Evolutionary conservation across 2,329 filamentous ascomycete genomes (phyloP).

Genomic region (Aspergillus glaucus): DNA sequence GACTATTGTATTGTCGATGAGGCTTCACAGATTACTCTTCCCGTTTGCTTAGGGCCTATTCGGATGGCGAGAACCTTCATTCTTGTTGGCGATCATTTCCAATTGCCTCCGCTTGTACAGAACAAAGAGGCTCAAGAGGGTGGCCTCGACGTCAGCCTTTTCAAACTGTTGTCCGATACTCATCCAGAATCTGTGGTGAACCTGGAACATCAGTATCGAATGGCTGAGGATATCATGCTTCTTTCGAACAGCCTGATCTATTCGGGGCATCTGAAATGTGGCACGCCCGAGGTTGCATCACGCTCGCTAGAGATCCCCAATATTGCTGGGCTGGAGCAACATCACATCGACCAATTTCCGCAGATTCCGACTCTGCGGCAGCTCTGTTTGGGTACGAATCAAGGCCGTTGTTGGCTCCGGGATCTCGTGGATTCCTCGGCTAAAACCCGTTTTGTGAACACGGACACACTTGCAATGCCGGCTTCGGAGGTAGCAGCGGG

Average conservation of each 20-base stretch:
- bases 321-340: conserved; percentile 53
- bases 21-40: conserved; percentile 92
- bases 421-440: conserved; percentile 62
- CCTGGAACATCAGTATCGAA: conserved; percentile 92
- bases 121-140: conserved; percentile 81
- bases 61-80: conserved; percentile 90
- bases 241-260: conserved; percentile 93
- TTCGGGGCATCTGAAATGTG: conserved; percentile 81
- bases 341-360: conserved; percentile 43
- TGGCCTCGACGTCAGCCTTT: conserved; percentile 85
- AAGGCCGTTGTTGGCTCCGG: conserved; percentile 65
- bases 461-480: conserved; percentile 61
- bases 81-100: conserved; percentile 92
- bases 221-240: conserved; percentile 96
- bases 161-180: conserved; percentile 83
- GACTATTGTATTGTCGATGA: conserved; percentile 99
- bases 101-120: conserved; percentile 87
- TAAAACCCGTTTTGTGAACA: conserved; percentile 84
- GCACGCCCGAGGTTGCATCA: conserved; percentile 66
- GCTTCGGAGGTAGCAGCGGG: conserved; percentile 63
- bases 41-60: conserved; percentile 89
- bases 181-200: conserved; percentile 85
- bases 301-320: conserved; percentile 63
- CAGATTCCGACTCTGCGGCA: conserved; percentile 22
- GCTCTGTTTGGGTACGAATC: conserved; percentile 51